phyloP scores from a whole-genome alignment of 2,329 filamentous ascomycete genomes.

The Colletotrichum costaricense region DNA sequence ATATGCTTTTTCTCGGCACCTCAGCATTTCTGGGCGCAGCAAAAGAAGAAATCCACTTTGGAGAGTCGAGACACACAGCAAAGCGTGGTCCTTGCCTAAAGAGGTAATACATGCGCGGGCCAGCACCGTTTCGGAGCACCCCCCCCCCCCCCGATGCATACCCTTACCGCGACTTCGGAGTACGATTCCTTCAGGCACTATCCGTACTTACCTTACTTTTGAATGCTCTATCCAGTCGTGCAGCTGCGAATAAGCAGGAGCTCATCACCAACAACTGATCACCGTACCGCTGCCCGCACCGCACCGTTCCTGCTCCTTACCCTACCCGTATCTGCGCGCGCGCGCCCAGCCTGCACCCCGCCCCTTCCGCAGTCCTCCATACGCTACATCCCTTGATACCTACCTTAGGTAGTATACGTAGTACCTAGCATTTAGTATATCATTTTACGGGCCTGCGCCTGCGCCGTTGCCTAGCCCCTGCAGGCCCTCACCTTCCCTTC shows the following conservation, averaged over 20 bases:
- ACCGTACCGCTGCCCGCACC: not conserved
- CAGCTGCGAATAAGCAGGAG: not conserved
- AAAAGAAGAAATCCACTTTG: not conserved
- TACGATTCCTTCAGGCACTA: too few relatives aligned
- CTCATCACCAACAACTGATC: not conserved
- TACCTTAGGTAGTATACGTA: too few relatives aligned
- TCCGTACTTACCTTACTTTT: too few relatives aligned
- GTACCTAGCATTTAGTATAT: too few relatives aligned
- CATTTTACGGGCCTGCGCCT: too few relatives aligned
- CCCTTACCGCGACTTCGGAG: not conserved
- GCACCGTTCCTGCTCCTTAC: not conserved
- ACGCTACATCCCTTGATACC: too few relatives aligned
- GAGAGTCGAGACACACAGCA: not conserved
- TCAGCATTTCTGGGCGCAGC: not conserved
- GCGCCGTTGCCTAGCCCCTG: too few relatives aligned
- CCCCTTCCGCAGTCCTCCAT: not conserved
- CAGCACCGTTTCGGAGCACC: slow-evolving; percentile 26
- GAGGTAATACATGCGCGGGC: slow-evolving; percentile 29
- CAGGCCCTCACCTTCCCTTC: not conserved
- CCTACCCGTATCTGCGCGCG: not conserved
- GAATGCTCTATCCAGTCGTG: too few relatives aligned
- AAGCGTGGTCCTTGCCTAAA: slow-evolving; percentile 19
- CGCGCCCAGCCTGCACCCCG: not conserved
- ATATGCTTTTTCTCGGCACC: slow-evolving; percentile 11
- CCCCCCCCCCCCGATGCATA: slow-evolving; percentile 12